Evolutionary conservation across 1,139 yeast genomes (phyloP).

Genomic region (Pichia sp.): DNA sequence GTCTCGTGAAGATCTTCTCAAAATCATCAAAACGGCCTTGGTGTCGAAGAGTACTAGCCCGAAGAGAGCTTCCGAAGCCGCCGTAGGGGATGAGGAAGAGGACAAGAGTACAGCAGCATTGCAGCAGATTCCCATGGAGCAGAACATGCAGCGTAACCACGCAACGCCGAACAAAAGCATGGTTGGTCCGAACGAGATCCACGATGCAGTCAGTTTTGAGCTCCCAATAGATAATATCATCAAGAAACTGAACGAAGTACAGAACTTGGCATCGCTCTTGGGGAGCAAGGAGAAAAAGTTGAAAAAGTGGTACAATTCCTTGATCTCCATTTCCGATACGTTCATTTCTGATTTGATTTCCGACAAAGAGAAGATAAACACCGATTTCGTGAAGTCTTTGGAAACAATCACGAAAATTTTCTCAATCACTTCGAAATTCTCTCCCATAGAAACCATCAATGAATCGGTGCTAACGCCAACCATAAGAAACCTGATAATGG

Average conservation of each 20-base stretch:
- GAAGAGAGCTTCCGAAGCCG: not conserved
- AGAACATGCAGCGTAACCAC: not conserved
- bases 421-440: conserved; percentile 16
- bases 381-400: conserved; percentile 23
- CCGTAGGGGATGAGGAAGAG: too few relatives aligned
- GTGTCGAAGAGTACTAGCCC: not conserved
- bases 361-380: conserved; percentile 18
- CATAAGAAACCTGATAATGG: conserved; percentile 21
- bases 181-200: not conserved
- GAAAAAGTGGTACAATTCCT: conserved; percentile 6
- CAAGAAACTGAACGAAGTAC: conserved; percentile 11
- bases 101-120: not conserved
- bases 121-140: not conserved
- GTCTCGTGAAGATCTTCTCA: not conserved
- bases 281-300: conserved; percentile 15
- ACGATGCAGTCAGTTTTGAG: conserved; percentile 2
- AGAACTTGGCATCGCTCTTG: conserved; percentile 6
- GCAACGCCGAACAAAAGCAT: not conserved
- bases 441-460: conserved; percentile 14
- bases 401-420: conserved; percentile 27
- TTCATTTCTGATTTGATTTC: conserved; percentile 16
- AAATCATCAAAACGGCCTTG: not conserved
- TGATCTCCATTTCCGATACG: conserved; percentile 3
- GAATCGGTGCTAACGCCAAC: conserved; percentile 18
- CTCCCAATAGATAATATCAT: conserved; percentile 12